Evolutionary conservation across 2,329 filamentous ascomycete species (phyloP), one percentile per base, ranked within the genome.

Genomic region (Fusarium zealandicum): DNA sequence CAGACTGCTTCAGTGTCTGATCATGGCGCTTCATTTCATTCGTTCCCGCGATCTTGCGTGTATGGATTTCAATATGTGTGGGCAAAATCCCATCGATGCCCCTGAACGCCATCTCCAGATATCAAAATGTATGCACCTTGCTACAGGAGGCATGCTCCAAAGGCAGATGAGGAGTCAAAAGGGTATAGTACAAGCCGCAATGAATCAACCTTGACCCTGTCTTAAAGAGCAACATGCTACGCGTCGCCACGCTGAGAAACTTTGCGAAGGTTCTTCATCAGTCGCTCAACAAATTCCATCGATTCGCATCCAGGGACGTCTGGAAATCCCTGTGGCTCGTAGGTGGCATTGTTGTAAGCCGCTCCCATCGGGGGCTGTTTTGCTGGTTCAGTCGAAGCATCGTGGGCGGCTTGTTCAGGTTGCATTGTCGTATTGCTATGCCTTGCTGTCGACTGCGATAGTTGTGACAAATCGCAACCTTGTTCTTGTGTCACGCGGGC

Each of bases 251-350:
- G 64, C 14, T 63, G 64, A 18, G 72, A 73, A 9, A 75, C 76
- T 42, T 76, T 73, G 35, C 76, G 76, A 12, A 84, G 70, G 57
- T 82, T 82, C 36, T 69, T 66, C 75, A 84, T 78, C 74, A 84
- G 79, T 56, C 76, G 76, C 65, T 83, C 80, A 37, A 84, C 75
- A 33, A 83, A 73, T 20, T 77, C 71, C 71, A 77, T 75, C n/a
- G 76, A 78, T 61, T 78, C 78, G 41, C 70, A 64, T 10, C 73
- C 74, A 8, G 78, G 74, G 17, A 77, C 75, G 47, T 79, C 76
- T 2, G 75, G 69, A 42, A 78, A 75, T 13, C 72, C 73, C 30
- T 73, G 72, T n/a, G 58, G 57, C 18, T 47, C 37, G 7, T 39
- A 18, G 13, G 40, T 37, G 25, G 36, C 31, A 32, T 13, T 54